Base-by-base conservation (phyloP, 2,329 filamentous ascomycete genomes). In the Paradendryphiella salina region DNA sequence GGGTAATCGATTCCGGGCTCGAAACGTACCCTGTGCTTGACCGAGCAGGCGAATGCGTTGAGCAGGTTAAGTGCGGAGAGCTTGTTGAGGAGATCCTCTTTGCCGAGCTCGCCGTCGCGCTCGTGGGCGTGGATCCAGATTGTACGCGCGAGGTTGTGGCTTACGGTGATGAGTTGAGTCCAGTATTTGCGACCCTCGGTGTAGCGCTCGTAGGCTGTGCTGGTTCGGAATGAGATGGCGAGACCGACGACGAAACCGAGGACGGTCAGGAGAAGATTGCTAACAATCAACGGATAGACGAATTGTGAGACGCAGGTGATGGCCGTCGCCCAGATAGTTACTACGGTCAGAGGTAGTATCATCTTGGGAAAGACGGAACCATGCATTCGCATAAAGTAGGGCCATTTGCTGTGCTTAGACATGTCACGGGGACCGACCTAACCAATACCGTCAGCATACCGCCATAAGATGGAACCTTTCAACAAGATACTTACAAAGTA, bases 11-110 rank as follows among this genome's bases (percentile, higher is more conserved):
- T 84, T 63, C 88, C 89, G 1, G 90, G 89, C 69, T 95, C 89
- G 70, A 93, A 93, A 26, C 90, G 88, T 26, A 95, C 82, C 63
- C 85, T 86, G 74, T 94, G 90, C 76, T 93, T 93, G 52, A 95
- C 78, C 1, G 90, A 76, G 14, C 89, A 79, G n/a, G 88, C 82
- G 63, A 89, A 94, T 2, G 89, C 87, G 21, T 90, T 81, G 56
- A 94, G 80, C 5, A 94, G 79, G 69, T 94, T 93, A 72, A 94
- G 82, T 5, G 85, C 85, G 13, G 85, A 77, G 74, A 90, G 68
- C 73, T 93, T 93, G 46, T 78, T 81, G 10, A 94, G 77, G 1
- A 91, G 65, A 58, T 87, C 85, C 35, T 87, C 79, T 63, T 89
- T 90, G 15, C 80, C 79, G 8, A 77, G 46, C 37, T 82, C 76